phyloP scores from a whole-genome alignment of 179 eudicot genomes.

The Actinidia polygama region DNA sequence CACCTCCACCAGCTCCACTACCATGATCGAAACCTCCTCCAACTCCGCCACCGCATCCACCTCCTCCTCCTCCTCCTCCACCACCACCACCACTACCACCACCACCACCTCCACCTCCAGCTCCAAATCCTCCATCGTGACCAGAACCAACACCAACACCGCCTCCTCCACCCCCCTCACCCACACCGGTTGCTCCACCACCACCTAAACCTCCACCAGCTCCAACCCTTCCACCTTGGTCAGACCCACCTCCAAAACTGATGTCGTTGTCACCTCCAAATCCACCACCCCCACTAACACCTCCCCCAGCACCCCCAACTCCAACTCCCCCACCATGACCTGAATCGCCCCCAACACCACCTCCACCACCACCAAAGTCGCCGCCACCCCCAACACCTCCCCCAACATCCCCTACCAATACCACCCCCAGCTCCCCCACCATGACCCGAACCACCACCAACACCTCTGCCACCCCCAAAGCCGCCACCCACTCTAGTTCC shows the following conservation, averaged over 20 bases:
- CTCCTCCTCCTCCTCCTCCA: constrained; percentile 6
- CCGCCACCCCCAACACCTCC: neutral
- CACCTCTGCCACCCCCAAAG: neutral
- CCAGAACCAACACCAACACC: neutral
- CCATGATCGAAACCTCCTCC: constrained; percentile 5
- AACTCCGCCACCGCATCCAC: constrained; percentile 3
- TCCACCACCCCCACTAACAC: neutral
- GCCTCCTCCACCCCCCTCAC: constrained; percentile 7
- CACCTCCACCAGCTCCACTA: constrained; percentile 17
- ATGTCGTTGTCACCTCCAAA: neutral
- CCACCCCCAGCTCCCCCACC: constrained; percentile 19
- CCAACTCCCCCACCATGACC: constrained; percentile 15
- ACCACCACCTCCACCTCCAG: constrained; percentile 19
- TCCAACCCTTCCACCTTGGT: neutral
- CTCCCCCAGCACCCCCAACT: neutral
- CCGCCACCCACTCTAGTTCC: neutral
- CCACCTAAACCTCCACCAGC: constrained; percentile 4
- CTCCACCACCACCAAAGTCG: constrained; percentile 7
- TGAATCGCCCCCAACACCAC: neutral
- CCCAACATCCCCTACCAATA: constrained; percentile 4
- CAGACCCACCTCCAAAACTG: neutral
- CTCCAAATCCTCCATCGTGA: constrained; percentile 12
- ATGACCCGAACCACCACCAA: neutral
- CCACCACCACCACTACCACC: constrained; percentile 18
- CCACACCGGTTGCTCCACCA: constrained; percentile 10